Evolutionary conservation across 1,139 yeast genomes (phyloP).

Genomic region (Saccharomyces hybrid): DNA sequence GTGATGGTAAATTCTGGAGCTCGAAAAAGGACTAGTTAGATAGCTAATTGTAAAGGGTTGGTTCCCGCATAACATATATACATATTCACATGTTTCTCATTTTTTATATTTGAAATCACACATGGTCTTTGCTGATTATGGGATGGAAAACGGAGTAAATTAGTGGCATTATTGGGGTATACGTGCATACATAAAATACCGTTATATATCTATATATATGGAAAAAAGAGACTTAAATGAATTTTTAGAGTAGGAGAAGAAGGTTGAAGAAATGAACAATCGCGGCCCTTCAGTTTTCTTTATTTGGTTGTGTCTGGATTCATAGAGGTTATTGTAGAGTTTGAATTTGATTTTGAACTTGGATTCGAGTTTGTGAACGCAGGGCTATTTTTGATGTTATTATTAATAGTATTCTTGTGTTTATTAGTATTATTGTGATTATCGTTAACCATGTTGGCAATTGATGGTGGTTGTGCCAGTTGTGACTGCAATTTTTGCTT

Average conservation of each 20-base stretch:
- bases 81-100: not conserved
- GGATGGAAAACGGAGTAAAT: not conserved
- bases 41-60: not conserved
- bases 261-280: not conserved
- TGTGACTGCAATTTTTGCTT: not conserved
- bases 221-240: not conserved
- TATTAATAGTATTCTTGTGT: not conserved
- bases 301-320: not conserved
- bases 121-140: not conserved
- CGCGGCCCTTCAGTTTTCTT: not conserved
- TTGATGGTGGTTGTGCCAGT: not conserved
- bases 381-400: not conserved
- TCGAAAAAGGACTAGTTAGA: not conserved
- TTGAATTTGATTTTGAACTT: conserved; percentile 4
- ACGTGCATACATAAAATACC: not conserved
- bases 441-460: not conserved
- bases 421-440: not conserved
- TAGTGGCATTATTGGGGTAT: not conserved
- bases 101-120: not conserved
- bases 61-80: conserved; percentile 17
- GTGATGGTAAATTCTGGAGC: conserved; percentile 26
- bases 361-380: not conserved
- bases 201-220: not conserved
- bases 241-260: not conserved
- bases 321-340: conserved; percentile 5